Evolutionary conservation across 2,329 filamentous ascomycete species (phyloP).

Genomic region (Trichophyton schoenleinii): DNA sequence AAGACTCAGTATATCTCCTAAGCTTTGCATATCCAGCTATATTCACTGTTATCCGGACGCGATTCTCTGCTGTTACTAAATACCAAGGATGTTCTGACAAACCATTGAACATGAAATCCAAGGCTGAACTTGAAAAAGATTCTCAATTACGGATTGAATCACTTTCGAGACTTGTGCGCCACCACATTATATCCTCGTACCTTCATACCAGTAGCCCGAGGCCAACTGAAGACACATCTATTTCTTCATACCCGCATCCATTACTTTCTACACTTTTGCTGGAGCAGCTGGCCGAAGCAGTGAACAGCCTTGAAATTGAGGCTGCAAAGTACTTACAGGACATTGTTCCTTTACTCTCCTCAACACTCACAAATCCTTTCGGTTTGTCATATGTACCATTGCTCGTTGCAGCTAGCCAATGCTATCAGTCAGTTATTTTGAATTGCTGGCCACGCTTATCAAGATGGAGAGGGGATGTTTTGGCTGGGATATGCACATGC

Average conservation of each 20-base stretch:
- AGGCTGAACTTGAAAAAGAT: conserved; percentile 5
- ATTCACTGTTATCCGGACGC: conserved; percentile 41
- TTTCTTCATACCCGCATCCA: conserved; percentile 32
- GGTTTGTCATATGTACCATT: conserved; percentile 42
- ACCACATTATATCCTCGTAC: conserved; percentile 28
- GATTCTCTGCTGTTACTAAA: conserved; percentile 18
- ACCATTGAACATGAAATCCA: neutral
- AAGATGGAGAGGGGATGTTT: conserved; percentile 49
- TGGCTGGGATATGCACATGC: conserved; percentile 49
- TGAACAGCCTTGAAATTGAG: conserved; percentile 26
- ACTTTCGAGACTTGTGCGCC: conserved; percentile 22
- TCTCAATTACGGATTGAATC: conserved; percentile 16
- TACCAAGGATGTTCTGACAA: too few relatives aligned
- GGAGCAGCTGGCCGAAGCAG: conserved; percentile 18
- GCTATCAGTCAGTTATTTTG: conserved; percentile 46
- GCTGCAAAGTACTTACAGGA: conserved; percentile 40
- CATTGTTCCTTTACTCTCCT: conserved; percentile 53
- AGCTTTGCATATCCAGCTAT: conserved; percentile 54
- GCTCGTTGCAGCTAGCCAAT: conserved; percentile 41
- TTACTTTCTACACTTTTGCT: conserved; percentile 39
- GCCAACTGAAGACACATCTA: conserved; percentile 34
- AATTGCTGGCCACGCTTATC: conserved; percentile 59
- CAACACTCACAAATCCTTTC: conserved; percentile 58
- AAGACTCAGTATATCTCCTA: conserved; percentile 55
- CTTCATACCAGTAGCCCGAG: conserved; percentile 35